Base-by-base conservation (phyloP, 306 rosid genomes). In the Quercus suber region DNA sequence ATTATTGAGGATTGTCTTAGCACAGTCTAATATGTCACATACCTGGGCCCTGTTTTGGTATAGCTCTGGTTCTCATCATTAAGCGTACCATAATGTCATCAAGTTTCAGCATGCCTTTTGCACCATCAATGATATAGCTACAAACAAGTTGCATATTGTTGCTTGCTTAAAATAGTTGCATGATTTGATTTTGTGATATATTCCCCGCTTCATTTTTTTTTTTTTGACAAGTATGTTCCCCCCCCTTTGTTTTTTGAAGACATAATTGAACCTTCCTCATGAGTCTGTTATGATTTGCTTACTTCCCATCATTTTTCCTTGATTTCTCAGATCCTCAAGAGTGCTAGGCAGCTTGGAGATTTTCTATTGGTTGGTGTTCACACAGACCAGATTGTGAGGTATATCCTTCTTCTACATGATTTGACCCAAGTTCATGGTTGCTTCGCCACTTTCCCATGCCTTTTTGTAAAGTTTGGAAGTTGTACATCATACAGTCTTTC, bases 291-390 rank as follows among this genome's bases (percentile, higher is more conserved):
- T 80, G 57, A 61, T 75, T 58, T 84, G 37, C 13, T 45, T 14
- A 9, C 76, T 52, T 78, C 52, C 72, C 61, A 72, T 79, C 71
- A 17, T 78, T 72, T 19, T 77, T 82, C 71, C 20, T 2, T 81
- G 73, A 53, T 59, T 69, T 73, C 68, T 82, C 85, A 96, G 99
- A 90, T 93, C 78, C 88, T 96, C 67, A 96, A 93, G 90, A 88
- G 73, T 87, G 97, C 99, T 82, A 88, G 96, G 91, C 87, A 89
- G 85, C 96, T 87, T 70, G 99, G 98, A 83, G 99, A 96, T 79
- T 96, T 96, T 88, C 88, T 96, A 69, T 86, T 96, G 37, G 99
- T 96, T 73, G 99, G 99, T 71, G 82, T 96, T 63, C 91, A 93
- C 82, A 72, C 90, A 14, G 99, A 96, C 20, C 89, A 90, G 79